Evolutionary conservation across 345 rosid genomes (phyloP).

Genomic region (Salix koriyanagi): DNA sequence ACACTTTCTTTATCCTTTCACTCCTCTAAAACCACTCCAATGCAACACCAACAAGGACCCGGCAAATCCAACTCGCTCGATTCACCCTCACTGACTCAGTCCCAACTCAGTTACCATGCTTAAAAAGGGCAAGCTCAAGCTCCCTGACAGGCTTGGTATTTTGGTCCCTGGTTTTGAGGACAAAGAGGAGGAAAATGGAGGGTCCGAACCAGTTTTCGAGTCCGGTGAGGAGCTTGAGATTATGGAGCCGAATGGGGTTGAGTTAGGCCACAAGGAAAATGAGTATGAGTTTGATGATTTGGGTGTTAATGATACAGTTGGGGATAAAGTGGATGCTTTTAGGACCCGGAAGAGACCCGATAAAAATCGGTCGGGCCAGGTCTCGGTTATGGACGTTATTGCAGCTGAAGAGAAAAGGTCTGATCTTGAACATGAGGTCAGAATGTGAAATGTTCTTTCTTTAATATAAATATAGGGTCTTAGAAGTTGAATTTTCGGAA

Average conservation of each 20-base stretch:
- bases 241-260: slow-evolving; percentile 38
- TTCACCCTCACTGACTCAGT: slow-evolving; percentile 14
- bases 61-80: slow-evolving; percentile 2
- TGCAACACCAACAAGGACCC: slow-evolving; percentile 9
- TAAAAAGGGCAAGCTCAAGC: slow-evolving; percentile 46
- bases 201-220: slow-evolving; percentile 26
- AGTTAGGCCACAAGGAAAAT: slow-evolving; percentile 22
- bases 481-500: background rate
- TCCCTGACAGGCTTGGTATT: slow-evolving; percentile 50
- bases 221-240: slow-evolving; percentile 60
- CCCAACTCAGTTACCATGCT: slow-evolving; percentile 32
- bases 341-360: slow-evolving; percentile 18
- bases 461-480: background rate
- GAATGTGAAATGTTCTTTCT: background rate
- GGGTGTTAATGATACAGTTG: slow-evolving; percentile 8
- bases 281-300: slow-evolving; percentile 13
- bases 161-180: slow-evolving; percentile 40
- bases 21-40: background rate
- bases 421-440: slow-evolving; percentile 55
- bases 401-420: slow-evolving; percentile 64
- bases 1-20: background rate
- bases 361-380: slow-evolving; percentile 25
- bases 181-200: slow-evolving; percentile 28
- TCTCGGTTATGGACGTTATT: slow-evolving; percentile 36
- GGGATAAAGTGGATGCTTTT: slow-evolving; percentile 18